These are phyloP conservation scores for Rhododendron griersonianum DNA, from an alignment of 148 eudicot genomes.

Conservation along the genomic window DNA sequence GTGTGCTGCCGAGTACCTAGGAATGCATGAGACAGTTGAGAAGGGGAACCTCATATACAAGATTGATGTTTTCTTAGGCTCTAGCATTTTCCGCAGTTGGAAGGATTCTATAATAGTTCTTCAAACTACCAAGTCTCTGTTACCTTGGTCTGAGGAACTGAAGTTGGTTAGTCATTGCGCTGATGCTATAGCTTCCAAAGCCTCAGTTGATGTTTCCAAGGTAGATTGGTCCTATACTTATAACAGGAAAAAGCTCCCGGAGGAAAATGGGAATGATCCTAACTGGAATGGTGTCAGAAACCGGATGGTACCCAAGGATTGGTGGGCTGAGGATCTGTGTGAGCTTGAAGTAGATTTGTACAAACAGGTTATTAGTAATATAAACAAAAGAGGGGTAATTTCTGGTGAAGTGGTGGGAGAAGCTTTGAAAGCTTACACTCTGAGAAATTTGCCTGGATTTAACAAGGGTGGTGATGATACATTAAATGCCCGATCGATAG, in stretches of 20 bases:
- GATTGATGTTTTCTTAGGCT: conserved; percentile 73
- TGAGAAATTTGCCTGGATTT: conserved; percentile 58
- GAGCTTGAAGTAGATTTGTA: conserved; percentile 77
- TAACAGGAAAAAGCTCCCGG: conserved; percentile 64
- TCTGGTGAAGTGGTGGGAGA: conserved; percentile 77
- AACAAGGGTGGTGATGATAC: conserved; percentile 45
- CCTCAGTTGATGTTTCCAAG: conserved; percentile 59
- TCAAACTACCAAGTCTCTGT: conserved; percentile 61
- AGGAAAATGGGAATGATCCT: conserved; percentile 53
- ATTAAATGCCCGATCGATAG: conserved; percentile 31
- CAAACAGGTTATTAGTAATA: conserved; percentile 44
- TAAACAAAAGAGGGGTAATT: conserved; percentile 48
- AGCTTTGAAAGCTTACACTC: conserved; percentile 72
- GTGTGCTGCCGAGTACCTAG: conserved; percentile 95
- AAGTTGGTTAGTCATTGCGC: conserved; percentile 56
- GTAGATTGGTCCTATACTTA: conserved; percentile 94
- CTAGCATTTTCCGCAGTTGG: conserved; percentile 83
- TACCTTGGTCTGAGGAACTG: conserved; percentile 74
- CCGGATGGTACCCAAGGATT: conserved; percentile 66
- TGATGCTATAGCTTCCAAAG: conserved; percentile 74
- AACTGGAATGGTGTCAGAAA: conserved; percentile 44
- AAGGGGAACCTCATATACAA: conserved; percentile 95
- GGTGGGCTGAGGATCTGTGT: conserved; percentile 98
- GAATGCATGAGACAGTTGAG: conserved; percentile 77
- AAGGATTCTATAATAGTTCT: conserved; percentile 88